Evolutionary conservation across 768 basidiomycete species (phyloP).

Genomic region (Serendipita indica): DNA sequence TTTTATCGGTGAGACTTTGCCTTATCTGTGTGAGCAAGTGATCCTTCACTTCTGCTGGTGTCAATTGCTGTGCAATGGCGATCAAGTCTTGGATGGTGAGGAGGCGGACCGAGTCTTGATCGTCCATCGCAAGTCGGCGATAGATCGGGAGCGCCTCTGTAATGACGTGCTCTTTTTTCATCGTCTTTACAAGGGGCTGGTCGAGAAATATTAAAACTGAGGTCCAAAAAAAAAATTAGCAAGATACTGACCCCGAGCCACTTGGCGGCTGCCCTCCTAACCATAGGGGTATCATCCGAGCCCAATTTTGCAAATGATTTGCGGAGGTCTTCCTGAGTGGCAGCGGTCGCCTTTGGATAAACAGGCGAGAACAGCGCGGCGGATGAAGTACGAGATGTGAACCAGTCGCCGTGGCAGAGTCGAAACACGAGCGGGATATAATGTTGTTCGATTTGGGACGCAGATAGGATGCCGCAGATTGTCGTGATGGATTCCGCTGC

Average conservation of each 20-base stretch:
- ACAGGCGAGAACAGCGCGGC: conserved; percentile 86
- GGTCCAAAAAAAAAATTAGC: not conserved
- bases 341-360: conserved; percentile 60
- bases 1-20: conserved; percentile 83
- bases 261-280: conserved; percentile 87
- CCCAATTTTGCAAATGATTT: conserved; percentile 71
- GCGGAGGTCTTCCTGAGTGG: conserved; percentile 74
- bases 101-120: conserved; percentile 94
- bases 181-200: conserved; percentile 65
- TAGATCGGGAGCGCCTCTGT: conserved; percentile 85
- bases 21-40: conserved; percentile 79
- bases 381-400: conserved; percentile 92
- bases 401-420: conserved; percentile 91
- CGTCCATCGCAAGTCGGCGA: conserved; percentile 83
- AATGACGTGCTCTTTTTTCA: conserved; percentile 66
- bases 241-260: conserved; percentile 71
- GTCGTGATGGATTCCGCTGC: conserved; percentile 93
- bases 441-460: conserved; percentile 68
- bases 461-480: conserved; percentile 61
- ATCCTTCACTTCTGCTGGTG: conserved; percentile 80
- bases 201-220: conserved; percentile 12
- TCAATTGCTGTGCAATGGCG: conserved; percentile 71
- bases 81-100: conserved; percentile 93
- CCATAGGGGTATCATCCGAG: conserved; percentile 97
- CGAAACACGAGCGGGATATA: conserved; percentile 86